Evolutionary conservation across 371 early-diverging fungal species (phyloP), one percentile per base, ranked within the genome.

Genomic region (Rhizoclosmatium hyalinum): DNA sequence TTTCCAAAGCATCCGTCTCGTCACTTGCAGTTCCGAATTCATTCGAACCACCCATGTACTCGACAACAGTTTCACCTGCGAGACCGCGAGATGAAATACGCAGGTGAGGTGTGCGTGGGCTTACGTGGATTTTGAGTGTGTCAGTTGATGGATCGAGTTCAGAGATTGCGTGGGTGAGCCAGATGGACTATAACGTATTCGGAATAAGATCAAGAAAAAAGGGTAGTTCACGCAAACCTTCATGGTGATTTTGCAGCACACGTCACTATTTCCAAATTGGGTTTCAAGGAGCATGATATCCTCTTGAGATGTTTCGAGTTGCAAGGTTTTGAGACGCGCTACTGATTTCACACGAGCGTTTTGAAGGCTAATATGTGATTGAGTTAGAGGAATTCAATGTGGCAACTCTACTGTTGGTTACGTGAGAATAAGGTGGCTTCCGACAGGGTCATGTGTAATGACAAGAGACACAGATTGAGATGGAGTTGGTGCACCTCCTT

Each of bases 101-200:
- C 54, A 67, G 32, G 32, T 67, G 68, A 4, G 68, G 68, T 5
- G 68, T n/a, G 19, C 32, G 39, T 21, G 5, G 53, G n/a, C 54
- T 46, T 8, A 67, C 68, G 0, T 67, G 68, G n/a, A 67, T 67
- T 17, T 46, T 39, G 32, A 67, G 8, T 0, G 68, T 67, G 53
- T 67, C 68, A 5, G 68, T 67, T 6, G 53, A 47, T 50, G 39
- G 53, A 46, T 67, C 68, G 21, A 67, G 53, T 53, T 67, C 68
- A 12, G 68, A 67, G n/a, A 67, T 67, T 5, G 68, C 68, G 24
- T 67, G 68, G 5, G 68, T 50, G 19, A 67, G 68, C 68, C 68
- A 67, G n/a, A 67, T 53, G 5, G 68, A 67, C 68, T 67, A 45
- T 43, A 45, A 65, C 17, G 54, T 14, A 54, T 54, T 14, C 17